phyloP scores from a whole-genome alignment of 75 land plant genomes.

The Pinus albicaulis region DNA sequence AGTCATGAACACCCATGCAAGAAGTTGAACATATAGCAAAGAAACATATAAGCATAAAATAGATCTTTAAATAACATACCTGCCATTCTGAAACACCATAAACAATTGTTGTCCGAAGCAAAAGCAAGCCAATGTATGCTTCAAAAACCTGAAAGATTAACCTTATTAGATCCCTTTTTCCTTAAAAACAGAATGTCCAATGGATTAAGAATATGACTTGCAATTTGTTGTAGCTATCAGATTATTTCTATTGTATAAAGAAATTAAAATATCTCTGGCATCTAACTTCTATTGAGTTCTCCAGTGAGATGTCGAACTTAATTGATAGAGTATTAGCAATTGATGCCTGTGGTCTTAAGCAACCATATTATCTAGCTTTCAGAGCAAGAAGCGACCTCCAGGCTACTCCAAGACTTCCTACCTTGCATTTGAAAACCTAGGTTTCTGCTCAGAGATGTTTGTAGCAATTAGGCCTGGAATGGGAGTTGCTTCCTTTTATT shows the following conservation, averaged over 20 bases:
- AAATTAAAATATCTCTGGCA: not conserved
- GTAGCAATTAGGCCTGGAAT: too few species aligned
- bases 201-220: not conserved
- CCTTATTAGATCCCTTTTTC: not conserved
- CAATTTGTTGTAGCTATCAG: not conserved
- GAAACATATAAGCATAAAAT: not conserved
- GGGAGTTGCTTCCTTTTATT: too few species aligned
- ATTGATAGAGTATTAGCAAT: too few species aligned
- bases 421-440: too few species aligned
- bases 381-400: too few species aligned
- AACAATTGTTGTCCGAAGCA: slow-evolving; percentile 66
- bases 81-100: slow-evolving; percentile 83
- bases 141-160: slow-evolving; percentile 67
- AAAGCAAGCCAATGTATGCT: slow-evolving; percentile 75
- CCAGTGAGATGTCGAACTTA: not conserved
- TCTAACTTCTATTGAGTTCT: not conserved
- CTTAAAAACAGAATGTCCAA: not conserved
- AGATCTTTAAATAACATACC: slow-evolving; percentile 31
- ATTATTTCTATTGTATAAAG: not conserved
- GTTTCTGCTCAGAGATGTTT: too few species aligned
- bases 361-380: too few species aligned
- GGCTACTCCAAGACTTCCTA: too few species aligned
- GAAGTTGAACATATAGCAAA: slow-evolving; percentile 5
- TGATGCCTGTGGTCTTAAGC: too few species aligned
- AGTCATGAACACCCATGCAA: not conserved